Evolutionary conservation across 2,329 filamentous ascomycete species (phyloP).

Genomic region (Aulographum hederae): DNA sequence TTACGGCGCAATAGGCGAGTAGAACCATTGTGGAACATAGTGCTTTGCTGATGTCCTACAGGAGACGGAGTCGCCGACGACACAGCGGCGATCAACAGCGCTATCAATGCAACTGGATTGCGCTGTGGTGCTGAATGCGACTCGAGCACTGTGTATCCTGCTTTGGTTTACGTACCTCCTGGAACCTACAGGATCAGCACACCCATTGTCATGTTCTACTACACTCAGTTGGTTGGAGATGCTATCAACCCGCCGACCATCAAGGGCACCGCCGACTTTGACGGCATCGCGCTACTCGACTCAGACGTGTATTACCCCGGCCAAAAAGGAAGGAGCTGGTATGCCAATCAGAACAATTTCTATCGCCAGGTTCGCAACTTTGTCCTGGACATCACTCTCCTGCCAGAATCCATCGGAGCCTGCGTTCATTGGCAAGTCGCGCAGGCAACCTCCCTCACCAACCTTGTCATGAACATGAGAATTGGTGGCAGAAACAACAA

Average conservation of each 20-base stretch:
- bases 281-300: constrained; percentile 14
- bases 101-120: constrained; percentile 13
- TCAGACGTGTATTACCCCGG: constrained; percentile 14
- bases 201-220: constrained; percentile 10
- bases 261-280: constrained; percentile 12
- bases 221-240: constrained; percentile 11
- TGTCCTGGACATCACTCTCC: constrained; percentile 16
- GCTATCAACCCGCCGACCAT: constrained; percentile 8
- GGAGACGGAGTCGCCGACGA: constrained; percentile 14
- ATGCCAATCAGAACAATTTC: constrained; percentile 14
- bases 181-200: constrained; percentile 5
- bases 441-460: constrained; percentile 22
- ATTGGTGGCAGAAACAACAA: constrained; percentile 5
- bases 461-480: constrained; percentile 35
- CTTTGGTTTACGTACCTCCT: constrained; percentile 5
- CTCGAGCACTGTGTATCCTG: constrained; percentile 8
- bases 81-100: constrained; percentile 33
- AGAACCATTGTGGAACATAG: neutral
- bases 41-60: neutral
- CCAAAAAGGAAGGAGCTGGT: constrained; percentile 14
- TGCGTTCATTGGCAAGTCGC: constrained; percentile 12
- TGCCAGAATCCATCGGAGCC: constrained; percentile 23
- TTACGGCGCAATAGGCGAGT: constrained; percentile 2
- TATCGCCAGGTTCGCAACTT: constrained; percentile 12
- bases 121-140: constrained; percentile 12